Evolutionary conservation across 345 rosid genomes (phyloP), one percentile per base, ranked within the genome.

Genomic region (Physaria fendleri): DNA sequence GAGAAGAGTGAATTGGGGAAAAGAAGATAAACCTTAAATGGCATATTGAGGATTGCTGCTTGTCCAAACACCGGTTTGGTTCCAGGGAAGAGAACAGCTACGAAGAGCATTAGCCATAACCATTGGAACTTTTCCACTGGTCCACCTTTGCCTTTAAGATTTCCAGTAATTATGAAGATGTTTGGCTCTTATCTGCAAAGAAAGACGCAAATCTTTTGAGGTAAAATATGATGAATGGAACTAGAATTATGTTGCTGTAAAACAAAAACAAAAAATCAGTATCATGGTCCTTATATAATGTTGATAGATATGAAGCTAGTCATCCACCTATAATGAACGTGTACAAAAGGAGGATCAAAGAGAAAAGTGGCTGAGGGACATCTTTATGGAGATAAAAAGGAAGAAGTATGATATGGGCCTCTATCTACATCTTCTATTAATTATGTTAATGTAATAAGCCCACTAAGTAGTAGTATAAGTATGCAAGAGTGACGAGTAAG

Each of bases 21-120:
- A 58, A 8, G 15, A 39, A 20, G 24, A 62, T 23, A 23, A 32
- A 10, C 37, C n/a, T n/a, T n/a, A 56, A 88, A 92, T 6, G 93
- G 95, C 93, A 92, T 86, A 71, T 82, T 87, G 47, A 92, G 96
- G 64, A 88, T 65, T 1, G 95, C 80, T 56, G 95, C 93, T 54
- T 1, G 95, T 91, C 98, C 98, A 88, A 20, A 90, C 90, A 60
- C 98, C 98, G 0, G 98, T n/a, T n/a, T n/a, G n/a, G n/a, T 88
- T 54, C 96, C 96, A 59, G 93, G 96, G 64, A 92, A 92, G 18
- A 90, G 98, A 64, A 92, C 96, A 22, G 98, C 89, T 71, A 92
- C 95, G 45, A 92, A 88, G 27, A 88, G 96, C 98, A 88, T 92
- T 38, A 91, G 74, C 1, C 96, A 96, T 21, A 91, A 77, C 95